Base-by-base conservation (phyloP, 2,329 filamentous ascomycete species). In the Pseudogymnoascus sp. region DNA sequence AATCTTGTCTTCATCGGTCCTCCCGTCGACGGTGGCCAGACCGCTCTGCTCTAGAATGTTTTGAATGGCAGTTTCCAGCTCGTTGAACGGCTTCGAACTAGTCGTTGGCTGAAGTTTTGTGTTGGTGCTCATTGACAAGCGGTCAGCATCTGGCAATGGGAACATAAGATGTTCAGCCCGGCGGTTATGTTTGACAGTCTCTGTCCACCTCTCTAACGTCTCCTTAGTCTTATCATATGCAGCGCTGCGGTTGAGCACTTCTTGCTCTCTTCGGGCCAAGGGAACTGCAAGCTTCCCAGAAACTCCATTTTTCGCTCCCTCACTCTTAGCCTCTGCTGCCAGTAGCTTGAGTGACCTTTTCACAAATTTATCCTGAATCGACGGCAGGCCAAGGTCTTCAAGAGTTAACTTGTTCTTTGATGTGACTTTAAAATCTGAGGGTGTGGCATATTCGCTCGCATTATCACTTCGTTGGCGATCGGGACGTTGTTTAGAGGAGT, bases 131-230 rank as follows among this genome's bases (percentile, higher is more conserved):
- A 84, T 29, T 81, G 82, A 62, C 78, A 74, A 61, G 80, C 81
- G 21, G 82, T 85, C 64, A 87, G 84, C 40, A 87, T 88, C 70
- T 91, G 88, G 83, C 0, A 97, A 81, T 4, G 95, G 95, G 71
- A 99, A 99, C 19, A 88, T 82, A 11, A 99, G 80, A 74, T 96
- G 91, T 67, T 97, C 95, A 1, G 93, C 93, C 69, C 91, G 84
- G 65, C 95, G 88, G 75, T 97, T 97, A 33, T 91, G 86, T 77
- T 97, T 96, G 71, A 99, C 92, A 0, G 95, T 97, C 65, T 97
- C 93, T 33, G 88, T 88, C 95, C 95, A 99, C 70, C 91, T 86
- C 67, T 90, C 87, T 26, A 99, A 80, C 0, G 92, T 93, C 75
- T 97, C 88, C 71, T 96, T 96, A 60, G 91, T 93, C 79, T 96